Base-by-base conservation (phyloP, 345 rosid genomes). In the Linum tenue region DNA sequence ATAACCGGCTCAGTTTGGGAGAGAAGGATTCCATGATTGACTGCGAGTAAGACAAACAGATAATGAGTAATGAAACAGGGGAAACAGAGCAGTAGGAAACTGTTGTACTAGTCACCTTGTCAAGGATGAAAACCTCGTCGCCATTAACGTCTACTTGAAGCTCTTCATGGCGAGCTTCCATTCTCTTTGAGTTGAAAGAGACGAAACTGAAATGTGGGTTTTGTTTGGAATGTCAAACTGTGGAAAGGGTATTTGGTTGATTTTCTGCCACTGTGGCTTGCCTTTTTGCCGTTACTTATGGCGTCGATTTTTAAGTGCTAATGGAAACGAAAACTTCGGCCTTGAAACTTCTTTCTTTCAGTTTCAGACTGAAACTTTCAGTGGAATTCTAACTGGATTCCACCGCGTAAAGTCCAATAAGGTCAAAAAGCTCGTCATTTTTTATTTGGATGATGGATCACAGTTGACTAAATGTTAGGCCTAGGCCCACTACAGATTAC, bases 1-100 rank as follows among this genome's bases (percentile, higher is more conserved):
- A 78, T 53, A 86, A 60, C 56, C 72, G 79, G 35, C 62, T 36
- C 17, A 86, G 64, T 63, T 74, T 77, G 44, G 73, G 75, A 5
- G 82, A 80, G 65, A 76, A 81, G 15, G 77, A 74, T 56, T 74
- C 72, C 59, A 80, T 36, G 62, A 67, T 56, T 70, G 63, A 60
- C 87, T 83, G 80, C 73, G 66, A 39, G 39, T 8, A 5, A 22
- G 17, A 38, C 5, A n/a, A 50, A 14, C 3, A 7, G 3, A 14
- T 6, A 12, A 22, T 14, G 64, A n/a, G 11, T 41, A 37, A 37
- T 43, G 16, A 63, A 22, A 40, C 39, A 9, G 1, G 17, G 37
- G 37, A 55, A 6, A 43, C 37, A 2, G 38, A n/a, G 1, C 1
- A 10, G 12, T 7, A 17, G 1, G 14, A 1, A 62, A 11, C 35